A percentile compares a stretch with the other conserved stretches of the same genome.
phyloP scores from a whole-genome alignment of 73 alveolate species.

The Symbiodinium pilosum region DNA sequence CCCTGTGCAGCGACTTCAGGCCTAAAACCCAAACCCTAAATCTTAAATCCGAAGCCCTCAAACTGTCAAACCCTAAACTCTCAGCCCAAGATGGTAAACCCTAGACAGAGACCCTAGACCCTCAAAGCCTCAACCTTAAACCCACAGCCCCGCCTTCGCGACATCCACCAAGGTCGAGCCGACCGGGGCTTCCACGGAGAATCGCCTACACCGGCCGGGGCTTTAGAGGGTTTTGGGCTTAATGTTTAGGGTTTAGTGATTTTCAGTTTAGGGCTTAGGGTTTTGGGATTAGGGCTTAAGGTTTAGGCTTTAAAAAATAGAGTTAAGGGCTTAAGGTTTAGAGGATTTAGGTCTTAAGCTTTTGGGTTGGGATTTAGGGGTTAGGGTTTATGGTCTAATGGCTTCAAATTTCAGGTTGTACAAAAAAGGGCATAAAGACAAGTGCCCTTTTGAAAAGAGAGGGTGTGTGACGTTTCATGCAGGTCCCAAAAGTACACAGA shows the following conservation, averaged over 20 bases:
- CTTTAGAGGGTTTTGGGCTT: not conserved
- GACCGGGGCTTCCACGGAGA: constrained; percentile 53
- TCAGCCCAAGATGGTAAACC: not conserved
- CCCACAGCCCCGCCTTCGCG: constrained; percentile 17
- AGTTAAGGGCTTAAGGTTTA: no score
- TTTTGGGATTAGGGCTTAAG: not conserved
- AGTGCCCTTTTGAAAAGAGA: no score
- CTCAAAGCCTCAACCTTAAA: not conserved
- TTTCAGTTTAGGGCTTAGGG: not conserved
- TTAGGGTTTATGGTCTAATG: no score
- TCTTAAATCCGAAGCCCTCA: not conserved
- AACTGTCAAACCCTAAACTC: not conserved
- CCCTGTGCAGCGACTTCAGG: no score
- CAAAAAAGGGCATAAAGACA: no score
- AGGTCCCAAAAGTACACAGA: no score
- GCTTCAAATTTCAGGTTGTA: no score
- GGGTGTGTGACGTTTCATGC: no score
- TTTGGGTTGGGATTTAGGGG: no score
- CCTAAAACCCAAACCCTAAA: not conserved
- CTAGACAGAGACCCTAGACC: not conserved
- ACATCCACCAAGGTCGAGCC: constrained; percentile 70
- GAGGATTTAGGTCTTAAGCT: no score
- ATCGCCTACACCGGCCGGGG: constrained; percentile 8
- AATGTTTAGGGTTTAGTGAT: not conserved
- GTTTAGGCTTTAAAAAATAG: not conserved